Conservation (phyloP, 345 rosid species). For the Bruguiera parviflora region DNA sequence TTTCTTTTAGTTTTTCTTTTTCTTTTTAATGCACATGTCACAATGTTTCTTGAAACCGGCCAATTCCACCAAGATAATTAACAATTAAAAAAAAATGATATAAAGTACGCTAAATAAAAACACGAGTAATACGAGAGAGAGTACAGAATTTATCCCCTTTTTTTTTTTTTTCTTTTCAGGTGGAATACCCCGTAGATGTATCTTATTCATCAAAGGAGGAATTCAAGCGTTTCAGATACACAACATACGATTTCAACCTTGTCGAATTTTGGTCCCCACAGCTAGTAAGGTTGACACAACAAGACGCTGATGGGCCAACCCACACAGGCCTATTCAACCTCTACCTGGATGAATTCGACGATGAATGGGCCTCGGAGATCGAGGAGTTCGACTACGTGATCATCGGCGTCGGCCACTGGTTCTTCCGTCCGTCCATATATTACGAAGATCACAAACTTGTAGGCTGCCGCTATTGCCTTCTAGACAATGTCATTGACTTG, state of each 20-base stretch:
- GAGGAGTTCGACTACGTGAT: constrained; percentile 57
- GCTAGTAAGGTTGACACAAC: constrained; percentile 42
- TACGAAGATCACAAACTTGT: constrained; percentile 36
- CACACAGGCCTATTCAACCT: constrained; percentile 50
- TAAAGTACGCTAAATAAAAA: too few relatives aligned
- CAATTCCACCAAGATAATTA: too few relatives aligned
- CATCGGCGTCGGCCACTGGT: constrained; percentile 84
- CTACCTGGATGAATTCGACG: constrained; percentile 57
- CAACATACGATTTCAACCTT: constrained; percentile 66
- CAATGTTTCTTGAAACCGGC: too few relatives aligned
- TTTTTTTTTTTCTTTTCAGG: constrained; percentile 30
- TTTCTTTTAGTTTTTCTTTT: too few relatives aligned
- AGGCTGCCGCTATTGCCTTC: constrained; percentile 66
- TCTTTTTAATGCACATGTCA: too few relatives aligned
- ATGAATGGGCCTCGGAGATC: constrained; percentile 53
- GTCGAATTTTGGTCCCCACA: constrained; percentile 69
- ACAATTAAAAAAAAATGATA: too few relatives aligned
- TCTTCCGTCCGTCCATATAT: constrained; percentile 56
- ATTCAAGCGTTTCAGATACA: constrained; percentile 67
- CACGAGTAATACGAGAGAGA: too few relatives aligned
- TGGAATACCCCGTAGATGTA: constrained; percentile 67
- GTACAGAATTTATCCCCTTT: too few relatives aligned
- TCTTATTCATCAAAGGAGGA: constrained; percentile 48
- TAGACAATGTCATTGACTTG: constrained; percentile 49
- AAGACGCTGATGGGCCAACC: constrained; percentile 36